Conservation (phyloP, 768 basidiomycete genomes). For the Pulveroboletus sp. region DNA sequence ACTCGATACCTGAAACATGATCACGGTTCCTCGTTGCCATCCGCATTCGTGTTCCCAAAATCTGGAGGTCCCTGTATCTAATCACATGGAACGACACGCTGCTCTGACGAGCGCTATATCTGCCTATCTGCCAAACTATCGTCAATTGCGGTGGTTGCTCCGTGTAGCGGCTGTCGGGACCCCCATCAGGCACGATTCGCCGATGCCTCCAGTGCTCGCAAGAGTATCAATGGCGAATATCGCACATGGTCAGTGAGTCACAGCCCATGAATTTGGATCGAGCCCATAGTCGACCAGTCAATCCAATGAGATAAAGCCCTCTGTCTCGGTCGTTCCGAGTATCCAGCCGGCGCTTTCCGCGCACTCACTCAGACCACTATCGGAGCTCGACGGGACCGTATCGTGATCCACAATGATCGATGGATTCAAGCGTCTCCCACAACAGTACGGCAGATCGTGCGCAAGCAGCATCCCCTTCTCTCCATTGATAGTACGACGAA, state of each 20-base stretch:
- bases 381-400: slow-evolving; percentile 11
- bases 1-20: background rate
- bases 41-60: background rate
- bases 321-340: background rate
- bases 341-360: background rate
- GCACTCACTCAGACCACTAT: slow-evolving; percentile 2
- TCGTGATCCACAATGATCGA: background rate
- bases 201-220: background rate
- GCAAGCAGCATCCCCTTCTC: background rate
- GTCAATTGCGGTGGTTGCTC: slow-evolving; percentile 15
- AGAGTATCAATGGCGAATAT: slow-evolving; percentile 10
- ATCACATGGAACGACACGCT: background rate
- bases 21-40: background rate
- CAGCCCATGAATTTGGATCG: slow-evolving; percentile 4
- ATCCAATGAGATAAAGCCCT: slow-evolving; percentile 11
- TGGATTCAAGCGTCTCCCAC: background rate
- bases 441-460: background rate
- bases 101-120: background rate
- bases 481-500: background rate
- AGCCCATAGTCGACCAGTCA: background rate
- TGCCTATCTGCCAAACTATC: background rate
- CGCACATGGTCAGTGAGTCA: background rate
- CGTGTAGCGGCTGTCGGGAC: slow-evolving; percentile 7
- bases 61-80: background rate
- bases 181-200: background rate